These are phyloP conservation scores for Tripidium arundinaceum DNA, from an alignment of 202 grass and related monocot species.

Conservation along the genomic window DNA sequence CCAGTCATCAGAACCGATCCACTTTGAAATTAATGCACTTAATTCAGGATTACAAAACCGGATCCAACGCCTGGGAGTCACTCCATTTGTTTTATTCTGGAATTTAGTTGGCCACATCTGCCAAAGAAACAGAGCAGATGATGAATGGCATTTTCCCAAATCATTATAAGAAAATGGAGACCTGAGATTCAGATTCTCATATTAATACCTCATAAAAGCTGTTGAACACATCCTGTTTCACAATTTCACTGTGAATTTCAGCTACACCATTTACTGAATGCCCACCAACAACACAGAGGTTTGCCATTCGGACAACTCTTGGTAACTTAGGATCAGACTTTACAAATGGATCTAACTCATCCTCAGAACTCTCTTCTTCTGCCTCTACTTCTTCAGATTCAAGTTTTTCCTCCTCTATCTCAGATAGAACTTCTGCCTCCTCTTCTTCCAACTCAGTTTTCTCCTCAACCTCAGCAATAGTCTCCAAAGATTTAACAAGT, in stretches of 20 bases:
- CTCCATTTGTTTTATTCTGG: conserved; percentile 99
- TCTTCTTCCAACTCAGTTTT: conserved; percentile 28
- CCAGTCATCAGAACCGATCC: conserved; percentile 94
- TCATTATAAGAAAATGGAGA: conserved; percentile 13
- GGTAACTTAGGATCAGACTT: conserved; percentile 73
- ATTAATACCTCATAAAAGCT: conserved; percentile 81
- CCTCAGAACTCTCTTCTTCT: conserved; percentile 46
- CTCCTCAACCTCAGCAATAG: conserved; percentile 32
- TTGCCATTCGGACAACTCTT: conserved; percentile 87
- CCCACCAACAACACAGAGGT: conserved; percentile 90
- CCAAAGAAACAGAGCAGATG: conserved; percentile 24
- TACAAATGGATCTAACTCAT: conserved; percentile 63
- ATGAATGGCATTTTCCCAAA: conserved; percentile 11
- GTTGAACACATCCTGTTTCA: conserved; percentile 96
- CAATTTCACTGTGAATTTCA: conserved; percentile 98
- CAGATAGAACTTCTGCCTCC: conserved; percentile 30
- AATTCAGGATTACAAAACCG: conserved; percentile 91
- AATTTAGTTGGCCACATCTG: conserved; percentile 97
- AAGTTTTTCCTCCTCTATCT: conserved; percentile 22
- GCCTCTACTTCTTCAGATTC: conserved; percentile 39
- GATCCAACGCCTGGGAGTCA: conserved; percentile 98
- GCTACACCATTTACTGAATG: conserved; percentile 96
- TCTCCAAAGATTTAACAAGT: conserved; percentile 45
- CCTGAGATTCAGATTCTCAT: conserved; percentile 16
- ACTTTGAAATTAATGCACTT: conserved; percentile 87